Percentiles rank a stretch among this genome's conserved stretches.
Evolutionary conservation across 495 filamentous ascomycete species (phyloP).

Genomic region (Aspergillus carlsbadensis): DNA sequence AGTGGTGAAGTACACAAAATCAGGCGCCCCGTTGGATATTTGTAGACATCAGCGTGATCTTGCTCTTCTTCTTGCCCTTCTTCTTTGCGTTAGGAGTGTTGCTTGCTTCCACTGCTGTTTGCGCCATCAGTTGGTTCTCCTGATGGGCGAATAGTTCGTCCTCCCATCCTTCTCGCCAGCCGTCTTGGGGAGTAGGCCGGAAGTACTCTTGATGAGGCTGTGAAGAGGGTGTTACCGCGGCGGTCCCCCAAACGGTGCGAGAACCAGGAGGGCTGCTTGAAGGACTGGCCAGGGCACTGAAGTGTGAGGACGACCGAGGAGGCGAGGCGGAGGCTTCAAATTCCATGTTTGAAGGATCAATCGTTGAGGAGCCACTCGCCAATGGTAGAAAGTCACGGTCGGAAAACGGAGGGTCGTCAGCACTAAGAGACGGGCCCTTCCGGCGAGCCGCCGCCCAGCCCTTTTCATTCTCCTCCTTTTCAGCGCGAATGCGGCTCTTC

Average conservation of each 20-base stretch:
- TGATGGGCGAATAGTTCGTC: slow-evolving; percentile 58
- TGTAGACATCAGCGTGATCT: slow-evolving; percentile 94
- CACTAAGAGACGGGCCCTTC: slow-evolving; percentile 40
- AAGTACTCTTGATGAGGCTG: slow-evolving; percentile 41
- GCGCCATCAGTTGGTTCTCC: slow-evolving; percentile 40
- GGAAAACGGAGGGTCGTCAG: slow-evolving; percentile 41
- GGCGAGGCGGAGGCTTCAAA: slow-evolving; percentile 53
- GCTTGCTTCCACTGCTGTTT: slow-evolving; percentile 30
- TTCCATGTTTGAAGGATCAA: slow-evolving; percentile 38
- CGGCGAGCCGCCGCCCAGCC: slow-evolving; percentile 55
- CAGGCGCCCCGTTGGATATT: slow-evolving; percentile 65
- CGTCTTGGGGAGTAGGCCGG: slow-evolving; percentile 55
- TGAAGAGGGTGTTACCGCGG: slow-evolving; percentile 55
- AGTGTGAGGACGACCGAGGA: slow-evolving; percentile 53
- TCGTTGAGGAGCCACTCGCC: slow-evolving; percentile 38
- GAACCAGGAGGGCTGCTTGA: slow-evolving; percentile 73
- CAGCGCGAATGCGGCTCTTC: slow-evolving; percentile 82
- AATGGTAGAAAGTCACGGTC: slow-evolving; percentile 70
- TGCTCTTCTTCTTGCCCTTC: slow-evolving; percentile 90
- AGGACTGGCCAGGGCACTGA: slow-evolving; percentile 65
- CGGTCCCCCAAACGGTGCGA: slow-evolving; percentile 88
- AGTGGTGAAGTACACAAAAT: neutral
- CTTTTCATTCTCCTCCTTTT: slow-evolving; percentile 73
- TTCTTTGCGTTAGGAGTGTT: slow-evolving; percentile 34
- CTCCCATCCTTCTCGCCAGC: slow-evolving; percentile 81